Base-by-base conservation (phyloP, 1,139 yeast genomes). In the Kazachstania sp. region DNA sequence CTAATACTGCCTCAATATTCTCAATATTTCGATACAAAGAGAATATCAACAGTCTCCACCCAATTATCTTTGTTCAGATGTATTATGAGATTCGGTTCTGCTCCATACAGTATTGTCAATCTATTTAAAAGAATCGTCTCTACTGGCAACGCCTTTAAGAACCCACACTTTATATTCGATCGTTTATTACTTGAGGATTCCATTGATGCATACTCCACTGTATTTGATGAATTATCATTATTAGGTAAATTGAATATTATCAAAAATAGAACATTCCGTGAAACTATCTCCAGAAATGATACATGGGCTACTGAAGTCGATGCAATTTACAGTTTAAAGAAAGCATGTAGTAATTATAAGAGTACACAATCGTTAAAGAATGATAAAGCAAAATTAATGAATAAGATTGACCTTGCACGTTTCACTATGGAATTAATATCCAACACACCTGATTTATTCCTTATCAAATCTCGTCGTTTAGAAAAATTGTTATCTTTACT, bases 61-160 rank as follows among this genome's bases (percentile, higher is more conserved):
- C 79, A 79, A 28, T 65, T 83, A 43, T 73, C 81, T 6, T 67
- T 75, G 34, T 84, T 80, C 62, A 72, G 94, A 63, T 87, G 82
- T 59, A 72, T 81, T 49, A 67, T 83, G 52, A 71, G 94, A 56
- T 82, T 83, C 53, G 92, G 92, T 39, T 77, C 81, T 45, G 72
- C 86, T 7, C 88, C 88, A 3, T 80, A 81, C 61, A 83, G 53
- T 44, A 77, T 5, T 50, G 59, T 28, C 52, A 59, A 28, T 49
- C 71, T 45, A 31, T 57, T 39, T 32, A 43, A 28, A 56, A 59
- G 16, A 13, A 19, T 39, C 11, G 12, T 6, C 3, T 16, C 19
- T 1, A 19, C 12, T 19, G 29, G 29, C 6, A 30, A 8, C 3
- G 5, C 29, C 4, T 31, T 30, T 5, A 23, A 13, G 9, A 39